Evolutionary conservation across 306 rosid species (phyloP).

Genomic region (Coriaria nepalensis): DNA sequence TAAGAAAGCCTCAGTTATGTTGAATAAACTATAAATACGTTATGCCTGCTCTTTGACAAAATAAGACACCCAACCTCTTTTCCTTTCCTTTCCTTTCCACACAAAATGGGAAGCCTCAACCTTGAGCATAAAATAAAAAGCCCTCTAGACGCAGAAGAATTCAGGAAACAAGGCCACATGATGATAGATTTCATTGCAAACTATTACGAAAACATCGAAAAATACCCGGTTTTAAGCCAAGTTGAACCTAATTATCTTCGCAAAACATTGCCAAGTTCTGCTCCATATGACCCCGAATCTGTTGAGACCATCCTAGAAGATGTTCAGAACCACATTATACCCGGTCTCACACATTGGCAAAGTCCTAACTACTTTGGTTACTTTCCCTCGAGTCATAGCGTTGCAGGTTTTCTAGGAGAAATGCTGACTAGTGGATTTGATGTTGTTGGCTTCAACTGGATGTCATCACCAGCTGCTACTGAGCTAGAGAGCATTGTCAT

Average conservation of each 20-base stretch:
- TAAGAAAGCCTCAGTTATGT: no score
- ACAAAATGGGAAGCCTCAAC: conserved; percentile 9
- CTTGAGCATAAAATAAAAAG: neutral
- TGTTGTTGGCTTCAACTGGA: conserved; percentile 28
- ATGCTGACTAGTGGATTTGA: conserved; percentile 25
- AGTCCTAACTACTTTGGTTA: conserved; percentile 22
- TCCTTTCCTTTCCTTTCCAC: no score
- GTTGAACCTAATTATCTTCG: conserved; percentile 23
- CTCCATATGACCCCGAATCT: conserved; percentile 20
- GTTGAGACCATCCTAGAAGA: conserved; percentile 26
- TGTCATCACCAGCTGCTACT: conserved; percentile 34
- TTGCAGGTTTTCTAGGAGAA: conserved; percentile 22
- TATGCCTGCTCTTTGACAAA: no score
- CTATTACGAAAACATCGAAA: conserved; percentile 20
- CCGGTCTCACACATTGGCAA: conserved; percentile 34
- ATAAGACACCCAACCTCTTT: no score
- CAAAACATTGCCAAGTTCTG: conserved; percentile 11
- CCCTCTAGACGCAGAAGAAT: conserved; percentile 22
- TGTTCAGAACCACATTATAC: conserved; percentile 17
- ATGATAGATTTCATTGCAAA: conserved; percentile 25
- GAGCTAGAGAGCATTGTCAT: conserved; percentile 28
- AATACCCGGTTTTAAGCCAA: conserved; percentile 23
- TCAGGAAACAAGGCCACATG: conserved; percentile 27
- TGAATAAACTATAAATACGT: no score
- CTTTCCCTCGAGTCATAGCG: conserved; percentile 13